These are phyloP conservation scores for Rhododendron williamsianum DNA, from an alignment of 148 eudicot species.

Conservation along the genomic window DNA sequence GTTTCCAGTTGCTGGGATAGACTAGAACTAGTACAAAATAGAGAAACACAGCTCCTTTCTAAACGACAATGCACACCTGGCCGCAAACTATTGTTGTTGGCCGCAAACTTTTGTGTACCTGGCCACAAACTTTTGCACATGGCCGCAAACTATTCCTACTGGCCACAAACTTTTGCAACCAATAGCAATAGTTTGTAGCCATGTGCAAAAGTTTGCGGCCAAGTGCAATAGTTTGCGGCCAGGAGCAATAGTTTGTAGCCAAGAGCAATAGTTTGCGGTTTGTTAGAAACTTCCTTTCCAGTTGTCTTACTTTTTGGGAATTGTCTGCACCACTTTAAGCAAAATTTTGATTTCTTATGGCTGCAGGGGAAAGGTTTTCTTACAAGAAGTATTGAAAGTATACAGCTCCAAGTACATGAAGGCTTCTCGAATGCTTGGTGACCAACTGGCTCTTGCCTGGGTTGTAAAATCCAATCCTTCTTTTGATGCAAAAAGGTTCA, in stretches of 20 bases:
- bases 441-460: conserved; percentile 92
- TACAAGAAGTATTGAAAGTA: conserved; percentile 64
- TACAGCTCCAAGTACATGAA: conserved; percentile 71
- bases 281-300: not conserved
- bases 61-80: too few relatives aligned
- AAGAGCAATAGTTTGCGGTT: too few relatives aligned
- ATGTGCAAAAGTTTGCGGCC: too few relatives aligned
- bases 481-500: conserved; percentile 56
- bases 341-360: conserved; percentile 7
- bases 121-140: too few relatives aligned
- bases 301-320: not conserved
- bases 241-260: too few relatives aligned
- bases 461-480: conserved; percentile 75
- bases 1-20: not conserved
- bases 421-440: conserved; percentile 98
- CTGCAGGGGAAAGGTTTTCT: conserved; percentile 70
- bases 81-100: too few relatives aligned
- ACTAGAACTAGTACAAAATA: not conserved
- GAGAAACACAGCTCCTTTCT: not conserved
- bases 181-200: too few relatives aligned
- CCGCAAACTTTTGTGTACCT: too few relatives aligned
- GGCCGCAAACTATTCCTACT: too few relatives aligned
- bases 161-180: too few relatives aligned
- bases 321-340: not conserved
- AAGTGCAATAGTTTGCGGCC: too few relatives aligned